These are phyloP conservation scores for Psilocybe mexicana DNA, from an alignment of 1,284 basidiomycete species.

Conservation along the genomic window DNA sequence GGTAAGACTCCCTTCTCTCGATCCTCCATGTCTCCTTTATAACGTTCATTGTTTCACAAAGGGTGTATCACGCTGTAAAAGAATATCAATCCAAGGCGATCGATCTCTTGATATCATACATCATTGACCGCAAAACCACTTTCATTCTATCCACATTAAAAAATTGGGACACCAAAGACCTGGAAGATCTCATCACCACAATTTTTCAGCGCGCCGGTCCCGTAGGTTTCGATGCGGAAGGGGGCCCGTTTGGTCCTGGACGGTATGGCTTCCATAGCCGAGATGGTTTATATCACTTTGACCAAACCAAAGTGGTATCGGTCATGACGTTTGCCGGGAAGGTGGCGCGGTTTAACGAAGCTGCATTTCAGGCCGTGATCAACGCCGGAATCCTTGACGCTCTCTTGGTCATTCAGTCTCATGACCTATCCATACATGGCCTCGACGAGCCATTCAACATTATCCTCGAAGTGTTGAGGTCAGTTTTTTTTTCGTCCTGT, in stretches of 20 bases:
- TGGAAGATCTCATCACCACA: background rate
- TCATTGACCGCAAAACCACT: slow-evolving; percentile 1
- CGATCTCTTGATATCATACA: background rate
- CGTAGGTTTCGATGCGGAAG: background rate
- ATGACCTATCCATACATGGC: slow-evolving; percentile 9
- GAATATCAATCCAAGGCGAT: slow-evolving; percentile 3
- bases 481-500: background rate
- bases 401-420: slow-evolving; percentile 8
- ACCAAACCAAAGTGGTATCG: slow-evolving; percentile 6
- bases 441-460: slow-evolving; percentile 9
- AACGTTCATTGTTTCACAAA: background rate
- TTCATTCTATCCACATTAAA: slow-evolving; percentile 4
- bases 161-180: slow-evolving; percentile 1
- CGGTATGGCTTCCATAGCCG: slow-evolving; percentile 6
- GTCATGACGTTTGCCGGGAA: slow-evolving; percentile 7
- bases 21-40: too few relatives aligned
- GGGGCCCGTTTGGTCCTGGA: background rate
- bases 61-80: background rate
- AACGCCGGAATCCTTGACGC: slow-evolving; percentile 9
- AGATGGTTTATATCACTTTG: slow-evolving; percentile 12
- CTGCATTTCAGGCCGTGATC: slow-evolving; percentile 6
- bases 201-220: slow-evolving; percentile 4
- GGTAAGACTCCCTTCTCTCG: background rate
- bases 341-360: slow-evolving; percentile 1
- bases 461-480: slow-evolving; percentile 5